A percentile compares a stretch with the other conserved stretches of the same genome.
Conservation (phyloP, 2,329 filamentous ascomycete species). For the Eutypella sp. region DNA sequence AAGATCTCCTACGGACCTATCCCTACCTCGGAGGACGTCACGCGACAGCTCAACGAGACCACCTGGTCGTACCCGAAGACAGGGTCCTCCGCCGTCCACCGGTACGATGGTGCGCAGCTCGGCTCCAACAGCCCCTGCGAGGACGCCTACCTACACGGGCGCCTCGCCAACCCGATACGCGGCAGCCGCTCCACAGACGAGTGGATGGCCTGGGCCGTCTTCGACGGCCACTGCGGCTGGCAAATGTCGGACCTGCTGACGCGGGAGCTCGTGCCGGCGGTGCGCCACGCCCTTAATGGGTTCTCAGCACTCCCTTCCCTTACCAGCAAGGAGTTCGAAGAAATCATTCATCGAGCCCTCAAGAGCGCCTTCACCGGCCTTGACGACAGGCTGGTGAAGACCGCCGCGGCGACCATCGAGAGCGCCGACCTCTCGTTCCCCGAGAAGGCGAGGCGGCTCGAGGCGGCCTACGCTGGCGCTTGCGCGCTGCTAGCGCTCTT, state of each 20-base stretch:
- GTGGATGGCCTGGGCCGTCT: conserved; percentile 30
- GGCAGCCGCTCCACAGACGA: conserved; percentile 7
- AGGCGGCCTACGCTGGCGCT: conserved; percentile 25
- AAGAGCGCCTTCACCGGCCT: conserved; percentile 33
- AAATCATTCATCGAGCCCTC: conserved; percentile 29
- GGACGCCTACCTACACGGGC: conserved; percentile 29
- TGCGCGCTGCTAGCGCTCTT: conserved; percentile 48
- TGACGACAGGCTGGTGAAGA: conserved; percentile 28
- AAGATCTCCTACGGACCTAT: conserved; percentile 18
- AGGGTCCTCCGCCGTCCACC: conserved; percentile 13
- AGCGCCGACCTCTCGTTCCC: conserved; percentile 23
- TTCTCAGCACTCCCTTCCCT: no score
- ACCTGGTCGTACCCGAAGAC: conserved; percentile 14
- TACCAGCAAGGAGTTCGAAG: no score
- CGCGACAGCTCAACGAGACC: conserved; percentile 23
- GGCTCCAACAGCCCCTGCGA: conserved; percentile 29
- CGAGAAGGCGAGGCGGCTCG: conserved; percentile 24
- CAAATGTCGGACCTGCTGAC: conserved; percentile 28
- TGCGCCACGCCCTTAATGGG: conserved; percentile 25
- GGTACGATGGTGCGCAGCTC: conserved; percentile 28
- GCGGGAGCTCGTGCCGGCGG: conserved; percentile 24
- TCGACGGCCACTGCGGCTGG: conserved; percentile 32
- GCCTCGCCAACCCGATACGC: conserved; percentile 21
- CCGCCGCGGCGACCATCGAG: conserved; percentile 21
- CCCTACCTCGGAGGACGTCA: conserved; percentile 21